Conservation (phyloP, 2,329 filamentous ascomycete genomes). For the Nannizzia gypsea region DNA sequence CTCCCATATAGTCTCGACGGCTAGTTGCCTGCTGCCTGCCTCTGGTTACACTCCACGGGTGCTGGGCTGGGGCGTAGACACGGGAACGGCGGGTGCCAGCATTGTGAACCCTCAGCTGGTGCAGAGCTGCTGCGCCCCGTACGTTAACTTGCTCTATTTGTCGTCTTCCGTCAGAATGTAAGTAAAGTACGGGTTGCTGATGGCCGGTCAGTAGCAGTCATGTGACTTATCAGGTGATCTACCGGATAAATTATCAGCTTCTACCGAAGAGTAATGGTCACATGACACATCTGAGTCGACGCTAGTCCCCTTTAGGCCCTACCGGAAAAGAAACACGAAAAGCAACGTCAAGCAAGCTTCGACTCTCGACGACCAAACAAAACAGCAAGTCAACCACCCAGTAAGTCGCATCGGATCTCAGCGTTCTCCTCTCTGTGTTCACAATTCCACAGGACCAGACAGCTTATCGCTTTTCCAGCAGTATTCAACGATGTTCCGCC, state of each 20-base stretch:
- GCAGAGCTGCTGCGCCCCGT: too few relatives aligned
- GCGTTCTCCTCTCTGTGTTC: background rate
- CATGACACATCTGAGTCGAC: background rate
- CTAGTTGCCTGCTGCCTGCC: too few relatives aligned
- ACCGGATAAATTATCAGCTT: background rate
- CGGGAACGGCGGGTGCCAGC: too few relatives aligned
- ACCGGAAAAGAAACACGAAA: background rate
- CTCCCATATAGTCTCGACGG: background rate
- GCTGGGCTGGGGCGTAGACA: too few relatives aligned
- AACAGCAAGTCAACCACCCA: background rate
- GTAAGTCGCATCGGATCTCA: background rate
- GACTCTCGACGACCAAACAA: background rate
- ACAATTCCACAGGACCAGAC: background rate
- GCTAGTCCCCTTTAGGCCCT: background rate
- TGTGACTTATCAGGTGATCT: background rate
- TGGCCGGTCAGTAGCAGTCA: background rate
- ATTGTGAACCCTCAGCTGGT: too few relatives aligned
- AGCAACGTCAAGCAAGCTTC: background rate
- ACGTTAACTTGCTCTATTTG: too few relatives aligned
- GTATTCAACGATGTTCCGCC: slow-evolving; percentile 50
- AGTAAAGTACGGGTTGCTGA: too few relatives aligned
- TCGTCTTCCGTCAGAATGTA: too few relatives aligned
- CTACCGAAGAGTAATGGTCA: too few relatives aligned
- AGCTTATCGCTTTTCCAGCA: background rate
- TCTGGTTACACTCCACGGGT: too few relatives aligned